Evolutionary conservation across 2,329 filamentous ascomycete genomes (phyloP).

Genomic region (Monosporascus sp.): DNA sequence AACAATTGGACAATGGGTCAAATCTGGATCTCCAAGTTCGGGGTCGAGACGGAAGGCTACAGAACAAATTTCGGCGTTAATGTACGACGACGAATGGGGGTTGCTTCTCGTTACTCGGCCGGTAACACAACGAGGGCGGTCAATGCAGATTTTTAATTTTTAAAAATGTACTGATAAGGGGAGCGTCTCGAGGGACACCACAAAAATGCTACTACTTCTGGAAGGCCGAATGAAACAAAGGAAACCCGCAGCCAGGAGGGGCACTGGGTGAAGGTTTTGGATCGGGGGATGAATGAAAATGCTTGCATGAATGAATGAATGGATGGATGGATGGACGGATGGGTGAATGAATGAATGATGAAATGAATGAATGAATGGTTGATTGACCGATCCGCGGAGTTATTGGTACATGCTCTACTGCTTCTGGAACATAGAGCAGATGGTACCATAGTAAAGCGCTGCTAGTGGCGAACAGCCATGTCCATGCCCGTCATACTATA

Average conservation of each 20-base stretch:
- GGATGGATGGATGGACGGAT: not conserved
- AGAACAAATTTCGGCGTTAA: constrained; percentile 12
- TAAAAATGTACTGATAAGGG: not conserved
- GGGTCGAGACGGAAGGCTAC: constrained; percentile 16
- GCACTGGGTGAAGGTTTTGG: not conserved
- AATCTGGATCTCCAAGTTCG: constrained; percentile 6
- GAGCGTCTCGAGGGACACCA: not conserved
- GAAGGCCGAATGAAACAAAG: not conserved
- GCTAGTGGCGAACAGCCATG: no score
- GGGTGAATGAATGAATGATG: not conserved
- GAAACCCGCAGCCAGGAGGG: not conserved
- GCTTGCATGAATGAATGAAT: not conserved
- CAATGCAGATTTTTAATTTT: not conserved
- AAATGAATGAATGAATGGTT: no score
- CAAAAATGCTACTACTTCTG: not conserved
- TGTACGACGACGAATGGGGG: constrained; percentile 14
- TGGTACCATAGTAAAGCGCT: no score
- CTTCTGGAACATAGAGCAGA: no score
- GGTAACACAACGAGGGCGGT: constrained; percentile 5
- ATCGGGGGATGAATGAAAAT: not conserved
- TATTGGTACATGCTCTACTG: no score
- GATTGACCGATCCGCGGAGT: no score
- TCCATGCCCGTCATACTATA: no score
- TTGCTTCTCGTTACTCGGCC: constrained; percentile 8
- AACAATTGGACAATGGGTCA: not conserved